Percentiles rank a stretch among this genome's conserved stretches.
Conservation (phyloP, 768 basidiomycete genomes). For the Tubosaeta brunneosetosa region DNA sequence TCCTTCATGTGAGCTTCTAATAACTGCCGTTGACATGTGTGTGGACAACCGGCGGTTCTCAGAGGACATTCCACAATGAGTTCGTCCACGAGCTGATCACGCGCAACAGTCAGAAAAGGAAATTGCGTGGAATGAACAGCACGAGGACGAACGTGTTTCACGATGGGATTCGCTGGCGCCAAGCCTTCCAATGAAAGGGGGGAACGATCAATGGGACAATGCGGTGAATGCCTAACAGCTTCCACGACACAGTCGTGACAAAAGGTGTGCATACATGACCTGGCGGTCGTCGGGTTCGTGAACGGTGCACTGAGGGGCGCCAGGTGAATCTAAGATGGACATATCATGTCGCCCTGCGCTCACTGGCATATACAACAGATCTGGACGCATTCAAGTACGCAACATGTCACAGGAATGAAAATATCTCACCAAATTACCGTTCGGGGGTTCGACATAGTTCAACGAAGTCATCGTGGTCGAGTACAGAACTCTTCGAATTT, state of each 20-base stretch:
- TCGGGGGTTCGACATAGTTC: constrained; percentile 58
- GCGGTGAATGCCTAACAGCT: constrained; percentile 60
- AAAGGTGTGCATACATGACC: constrained; percentile 80
- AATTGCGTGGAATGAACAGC: constrained; percentile 3
- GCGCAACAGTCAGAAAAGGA: constrained; percentile 4
- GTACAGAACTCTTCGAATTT: no score
- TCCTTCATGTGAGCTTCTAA: constrained; percentile 60
- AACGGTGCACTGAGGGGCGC: constrained; percentile 55
- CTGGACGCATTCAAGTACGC: constrained; percentile 32
- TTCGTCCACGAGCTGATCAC: constrained; percentile 73
- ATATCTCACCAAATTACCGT: constrained; percentile 59
- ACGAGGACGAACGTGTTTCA: constrained; percentile 46
- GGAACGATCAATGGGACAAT: constrained; percentile 84
- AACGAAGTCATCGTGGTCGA: constrained; percentile 23
- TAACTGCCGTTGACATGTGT: constrained; percentile 64
- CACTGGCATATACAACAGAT: constrained; percentile 78
- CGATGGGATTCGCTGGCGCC: constrained; percentile 63
- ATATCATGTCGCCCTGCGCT: constrained; percentile 5
- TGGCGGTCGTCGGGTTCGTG: constrained; percentile 67
- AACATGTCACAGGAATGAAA: not conserved
- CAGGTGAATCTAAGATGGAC: constrained; percentile 7
- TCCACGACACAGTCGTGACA: constrained; percentile 76
- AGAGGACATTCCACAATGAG: constrained; percentile 69
- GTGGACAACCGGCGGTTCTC: constrained; percentile 51
- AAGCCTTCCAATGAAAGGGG: constrained; percentile 57